Conservation (phyloP, 192 early-diverging fungal species). For the Gigaspora rosea region DNA sequence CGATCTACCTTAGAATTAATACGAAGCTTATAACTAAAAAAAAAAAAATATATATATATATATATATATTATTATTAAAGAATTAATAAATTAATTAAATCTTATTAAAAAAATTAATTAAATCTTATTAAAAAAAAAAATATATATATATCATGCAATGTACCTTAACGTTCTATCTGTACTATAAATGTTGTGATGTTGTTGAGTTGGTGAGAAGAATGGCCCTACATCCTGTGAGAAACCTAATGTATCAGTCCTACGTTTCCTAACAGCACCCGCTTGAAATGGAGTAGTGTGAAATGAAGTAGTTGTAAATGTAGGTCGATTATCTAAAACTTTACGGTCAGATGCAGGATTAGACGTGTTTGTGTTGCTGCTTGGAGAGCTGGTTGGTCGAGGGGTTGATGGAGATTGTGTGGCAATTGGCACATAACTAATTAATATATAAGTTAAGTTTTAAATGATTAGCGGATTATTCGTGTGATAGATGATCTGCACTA, state of each 20-base stretch:
- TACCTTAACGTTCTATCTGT: constrained; percentile 59
- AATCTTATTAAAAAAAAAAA: no score
- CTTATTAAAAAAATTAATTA: no score
- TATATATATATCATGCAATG: no score
- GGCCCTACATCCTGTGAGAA: constrained; percentile 55
- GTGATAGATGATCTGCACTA: no score
- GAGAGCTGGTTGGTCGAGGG: constrained; percentile 8
- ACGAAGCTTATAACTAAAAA: constrained; percentile 52
- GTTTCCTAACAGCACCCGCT: not conserved
- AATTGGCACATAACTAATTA: constrained; percentile 12
- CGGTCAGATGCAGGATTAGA: not conserved
- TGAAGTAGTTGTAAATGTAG: constrained; percentile 11
- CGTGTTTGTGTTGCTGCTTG: not conserved
- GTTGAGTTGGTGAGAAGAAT: constrained; percentile 69
- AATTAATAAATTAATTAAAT: not conserved
- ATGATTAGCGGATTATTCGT: no score
- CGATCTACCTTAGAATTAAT: constrained; percentile 84
- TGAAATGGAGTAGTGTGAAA: constrained; percentile 20
- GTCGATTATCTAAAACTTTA: constrained; percentile 15
- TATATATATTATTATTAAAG: not conserved
- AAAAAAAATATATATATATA: no score
- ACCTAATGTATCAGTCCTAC: constrained; percentile 15
- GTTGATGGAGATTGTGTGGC: not conserved
- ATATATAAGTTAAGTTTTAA: no score
- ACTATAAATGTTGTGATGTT: constrained; percentile 60